Evolutionary conservation across 2,329 filamentous ascomycete species (phyloP).

Genomic region (Macrophomina tecta): DNA sequence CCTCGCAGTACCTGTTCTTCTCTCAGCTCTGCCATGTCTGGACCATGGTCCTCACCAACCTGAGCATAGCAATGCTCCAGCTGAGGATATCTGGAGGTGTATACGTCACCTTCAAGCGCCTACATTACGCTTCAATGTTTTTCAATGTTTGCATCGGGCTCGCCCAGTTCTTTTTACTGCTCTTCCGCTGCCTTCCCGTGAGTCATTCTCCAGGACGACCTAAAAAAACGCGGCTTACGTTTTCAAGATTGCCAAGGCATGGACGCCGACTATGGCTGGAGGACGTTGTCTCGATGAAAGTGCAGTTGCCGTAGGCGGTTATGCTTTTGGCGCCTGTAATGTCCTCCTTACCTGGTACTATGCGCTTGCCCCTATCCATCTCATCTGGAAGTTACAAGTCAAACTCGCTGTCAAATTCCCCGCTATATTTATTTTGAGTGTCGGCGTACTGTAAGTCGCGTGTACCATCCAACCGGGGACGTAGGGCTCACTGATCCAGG

Average conservation of each 20-base stretch:
- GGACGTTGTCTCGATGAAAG: neutral
- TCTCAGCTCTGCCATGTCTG: neutral
- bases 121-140: conserved; percentile 9
- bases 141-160: neutral
- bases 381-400: conserved; percentile 20
- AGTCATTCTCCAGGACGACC: neutral
- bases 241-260: neutral
- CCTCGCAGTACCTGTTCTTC: neutral
- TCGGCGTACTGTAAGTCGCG: conserved; percentile 7
- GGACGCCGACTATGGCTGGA: neutral
- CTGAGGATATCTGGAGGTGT: conserved; percentile 9
- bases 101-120: neutral
- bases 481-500: neutral
- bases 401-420: conserved; percentile 14
- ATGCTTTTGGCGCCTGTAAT: conserved; percentile 1
- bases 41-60: neutral
- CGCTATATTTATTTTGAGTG: conserved; percentile 1
- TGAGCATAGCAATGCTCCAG: conserved; percentile 23
- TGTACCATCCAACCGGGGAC: neutral
- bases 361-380: conserved; percentile 6
- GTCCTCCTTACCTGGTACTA: conserved; percentile 18
- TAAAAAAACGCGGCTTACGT: neutral
- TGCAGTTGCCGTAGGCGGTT: neutral
- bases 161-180: conserved; percentile 1
- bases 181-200: conserved; percentile 18